A percentile compares a stretch with the other conserved stretches of the same genome.
These are phyloP conservation scores for Trametes coccinea DNA, from an alignment of 768 basidiomycete species.

Conservation along the genomic window DNA sequence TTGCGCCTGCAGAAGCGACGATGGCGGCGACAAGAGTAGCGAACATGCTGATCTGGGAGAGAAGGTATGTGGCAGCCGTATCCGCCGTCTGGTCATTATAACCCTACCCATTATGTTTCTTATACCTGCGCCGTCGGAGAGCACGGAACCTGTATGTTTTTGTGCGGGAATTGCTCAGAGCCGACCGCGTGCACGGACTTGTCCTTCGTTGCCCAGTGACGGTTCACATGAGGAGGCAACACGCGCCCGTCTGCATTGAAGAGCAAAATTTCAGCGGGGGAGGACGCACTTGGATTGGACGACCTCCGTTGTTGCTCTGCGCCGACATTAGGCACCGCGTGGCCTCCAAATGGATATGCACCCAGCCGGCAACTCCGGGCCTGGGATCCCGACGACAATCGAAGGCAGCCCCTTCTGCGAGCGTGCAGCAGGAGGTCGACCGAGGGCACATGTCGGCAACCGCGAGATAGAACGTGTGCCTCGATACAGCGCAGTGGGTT, in stretches of 20 bases:
- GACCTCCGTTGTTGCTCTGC: background rate
- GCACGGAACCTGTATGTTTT: too few relatives aligned
- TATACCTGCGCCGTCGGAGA: too few relatives aligned
- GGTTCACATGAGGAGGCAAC: background rate
- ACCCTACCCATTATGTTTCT: background rate
- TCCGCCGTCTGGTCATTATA: background rate
- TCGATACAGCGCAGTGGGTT: too few relatives aligned
- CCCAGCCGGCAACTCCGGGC: too few relatives aligned
- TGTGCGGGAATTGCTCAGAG: too few relatives aligned
- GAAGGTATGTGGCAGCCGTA: background rate
- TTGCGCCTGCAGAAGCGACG: background rate
- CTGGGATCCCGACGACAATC: too few relatives aligned
- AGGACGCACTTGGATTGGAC: background rate
- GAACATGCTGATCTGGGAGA: background rate
- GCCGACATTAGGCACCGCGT: background rate
- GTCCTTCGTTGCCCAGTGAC: background rate
- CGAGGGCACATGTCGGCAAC: too few relatives aligned
- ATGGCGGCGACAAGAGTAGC: constrained; percentile 2
- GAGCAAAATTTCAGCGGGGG: background rate
- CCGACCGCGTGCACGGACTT: background rate
- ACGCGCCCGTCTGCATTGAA: background rate
- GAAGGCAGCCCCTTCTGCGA: too few relatives aligned
- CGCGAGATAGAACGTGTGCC: too few relatives aligned
- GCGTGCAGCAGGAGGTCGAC: too few relatives aligned
- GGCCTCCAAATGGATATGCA: background rate